Conservation (phyloP, 768 basidiomycete genomes). For the Multifurca ochricompacta region DNA sequence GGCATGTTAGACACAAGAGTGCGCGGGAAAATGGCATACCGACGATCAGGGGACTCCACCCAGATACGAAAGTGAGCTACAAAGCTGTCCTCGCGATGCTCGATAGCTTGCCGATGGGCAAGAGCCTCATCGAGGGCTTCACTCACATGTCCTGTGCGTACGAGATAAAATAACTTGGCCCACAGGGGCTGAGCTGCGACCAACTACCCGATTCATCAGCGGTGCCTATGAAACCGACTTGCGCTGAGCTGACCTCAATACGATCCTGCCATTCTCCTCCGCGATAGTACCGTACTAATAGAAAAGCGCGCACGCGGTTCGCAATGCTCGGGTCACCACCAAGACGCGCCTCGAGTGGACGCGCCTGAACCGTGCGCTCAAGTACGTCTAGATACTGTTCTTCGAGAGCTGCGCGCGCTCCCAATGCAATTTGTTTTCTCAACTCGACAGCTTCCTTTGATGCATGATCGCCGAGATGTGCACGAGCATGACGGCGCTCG, state of each 20-base stretch:
- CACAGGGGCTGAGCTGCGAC: constrained; percentile 84
- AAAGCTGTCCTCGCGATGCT: constrained; percentile 76
- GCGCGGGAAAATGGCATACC: constrained; percentile 35
- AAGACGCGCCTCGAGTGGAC: constrained; percentile 76
- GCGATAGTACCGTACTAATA: constrained; percentile 71
- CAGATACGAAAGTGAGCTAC: constrained; percentile 75
- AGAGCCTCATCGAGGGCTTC: constrained; percentile 77
- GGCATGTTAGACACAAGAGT: background rate
- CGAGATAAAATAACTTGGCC: constrained; percentile 89
- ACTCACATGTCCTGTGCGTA: constrained; percentile 73
- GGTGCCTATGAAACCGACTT: background rate
- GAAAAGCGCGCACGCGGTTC: constrained; percentile 86
- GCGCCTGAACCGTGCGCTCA: constrained; percentile 71
- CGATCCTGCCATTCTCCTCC: constrained; percentile 79
- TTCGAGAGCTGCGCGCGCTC: constrained; percentile 76
- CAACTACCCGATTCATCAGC: constrained; percentile 40
- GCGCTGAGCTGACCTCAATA: constrained; percentile 60
- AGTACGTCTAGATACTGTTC: constrained; percentile 83
- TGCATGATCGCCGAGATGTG: constrained; percentile 59
- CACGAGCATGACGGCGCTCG: constrained; percentile 76
- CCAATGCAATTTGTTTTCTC: constrained; percentile 66
- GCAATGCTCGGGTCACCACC: constrained; percentile 87
- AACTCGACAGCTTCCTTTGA: constrained; percentile 59
- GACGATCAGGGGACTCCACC: constrained; percentile 73
- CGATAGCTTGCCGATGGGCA: constrained; percentile 60